Percentiles rank a stretch among this genome's conserved stretches.
These are phyloP conservation scores for Sporobolomyces pararoseus DNA, from an alignment of 768 basidiomycete genomes.

Conservation along the genomic window DNA sequence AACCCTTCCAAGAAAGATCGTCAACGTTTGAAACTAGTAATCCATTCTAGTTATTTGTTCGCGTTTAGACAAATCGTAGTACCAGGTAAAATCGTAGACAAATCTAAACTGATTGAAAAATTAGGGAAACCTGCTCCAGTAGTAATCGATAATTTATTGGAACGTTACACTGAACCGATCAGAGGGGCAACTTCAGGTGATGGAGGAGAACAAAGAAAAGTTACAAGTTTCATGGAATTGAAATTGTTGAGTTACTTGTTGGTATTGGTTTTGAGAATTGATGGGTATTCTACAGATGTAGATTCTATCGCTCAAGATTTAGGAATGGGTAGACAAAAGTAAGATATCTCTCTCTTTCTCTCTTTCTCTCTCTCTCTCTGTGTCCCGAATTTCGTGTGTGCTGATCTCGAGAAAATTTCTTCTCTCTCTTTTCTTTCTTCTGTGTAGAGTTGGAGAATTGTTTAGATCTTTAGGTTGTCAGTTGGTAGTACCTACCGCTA, in stretches of 20 bases:
- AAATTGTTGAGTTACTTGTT: slow-evolving; percentile 74
- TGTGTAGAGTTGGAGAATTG: slow-evolving; percentile 61
- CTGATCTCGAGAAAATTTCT: no score
- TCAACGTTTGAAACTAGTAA: slow-evolving; percentile 57
- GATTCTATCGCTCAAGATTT: slow-evolving; percentile 69
- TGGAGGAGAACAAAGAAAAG: slow-evolving; percentile 50
- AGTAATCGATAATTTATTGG: slow-evolving; percentile 68
- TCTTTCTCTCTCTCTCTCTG: background rate
- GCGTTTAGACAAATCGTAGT: slow-evolving; percentile 59
- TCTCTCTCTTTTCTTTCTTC: no score
- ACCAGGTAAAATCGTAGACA: slow-evolving; percentile 53
- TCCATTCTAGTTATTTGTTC: slow-evolving; percentile 80
- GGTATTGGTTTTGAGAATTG: slow-evolving; percentile 71
- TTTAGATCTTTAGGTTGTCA: slow-evolving; percentile 68
- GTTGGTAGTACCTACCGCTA: slow-evolving; percentile 44
- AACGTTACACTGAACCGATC: slow-evolving; percentile 68
- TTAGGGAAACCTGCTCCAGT: slow-evolving; percentile 61
- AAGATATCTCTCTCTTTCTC: no score
- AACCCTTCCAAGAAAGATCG: slow-evolving; percentile 44
- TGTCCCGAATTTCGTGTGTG: background rate
- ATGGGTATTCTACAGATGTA: slow-evolving; percentile 70
- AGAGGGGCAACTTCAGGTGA: slow-evolving; percentile 44
- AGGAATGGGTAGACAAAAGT: slow-evolving; percentile 64
- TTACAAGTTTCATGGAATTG: slow-evolving; percentile 68
- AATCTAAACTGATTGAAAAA: slow-evolving; percentile 55